A percentile compares a stretch with the other conserved stretches of the same genome.
Conservation (phyloP, 495 filamentous ascomycete genomes). For the Rostrohypoxylon terebratum region DNA sequence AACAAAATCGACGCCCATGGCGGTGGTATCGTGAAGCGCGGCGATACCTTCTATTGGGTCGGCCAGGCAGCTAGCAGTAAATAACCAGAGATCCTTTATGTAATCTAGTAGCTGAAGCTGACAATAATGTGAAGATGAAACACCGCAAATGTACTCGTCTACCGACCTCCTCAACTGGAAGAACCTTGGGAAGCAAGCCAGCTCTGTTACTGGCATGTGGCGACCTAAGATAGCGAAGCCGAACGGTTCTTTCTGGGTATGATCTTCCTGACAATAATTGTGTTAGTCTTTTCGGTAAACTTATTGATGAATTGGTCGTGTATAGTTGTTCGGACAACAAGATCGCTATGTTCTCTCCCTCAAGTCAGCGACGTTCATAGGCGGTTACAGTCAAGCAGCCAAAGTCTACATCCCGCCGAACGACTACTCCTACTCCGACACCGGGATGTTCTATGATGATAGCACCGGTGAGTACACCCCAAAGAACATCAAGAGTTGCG, state of each 20-base stretch:
- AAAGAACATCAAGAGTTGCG: neutral
- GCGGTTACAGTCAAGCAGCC: constrained; percentile 50
- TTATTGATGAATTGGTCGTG: constrained; percentile 2
- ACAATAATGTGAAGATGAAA: constrained; percentile 47
- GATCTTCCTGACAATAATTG: neutral
- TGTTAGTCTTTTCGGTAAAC: neutral
- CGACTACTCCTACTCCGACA: constrained; percentile 60
- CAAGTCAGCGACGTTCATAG: constrained; percentile 49
- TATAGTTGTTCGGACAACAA: constrained; percentile 60
- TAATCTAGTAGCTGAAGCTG: constrained; percentile 17
- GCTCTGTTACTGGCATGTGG: constrained; percentile 53
- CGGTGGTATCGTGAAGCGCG: constrained; percentile 53
- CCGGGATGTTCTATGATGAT: constrained; percentile 61
- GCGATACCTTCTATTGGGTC: constrained; percentile 56
- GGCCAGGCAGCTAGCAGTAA: constrained; percentile 57
- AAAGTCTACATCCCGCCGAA: constrained; percentile 59
- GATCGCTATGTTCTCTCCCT: constrained; percentile 59
- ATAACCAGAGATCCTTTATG: constrained; percentile 11
- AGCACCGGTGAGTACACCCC: constrained; percentile 35
- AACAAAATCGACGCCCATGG: constrained; percentile 60
- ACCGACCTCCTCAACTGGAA: constrained; percentile 61
- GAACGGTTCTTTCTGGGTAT: constrained; percentile 58
- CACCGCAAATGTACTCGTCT: constrained; percentile 59
- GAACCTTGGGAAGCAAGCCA: constrained; percentile 51
- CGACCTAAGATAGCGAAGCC: constrained; percentile 61